A percentile compares a stretch with the other conserved stretches of the same genome.
These are phyloP conservation scores for Xylaria acuta DNA, from an alignment of 495 filamentous ascomycete species.

Conservation along the genomic window DNA sequence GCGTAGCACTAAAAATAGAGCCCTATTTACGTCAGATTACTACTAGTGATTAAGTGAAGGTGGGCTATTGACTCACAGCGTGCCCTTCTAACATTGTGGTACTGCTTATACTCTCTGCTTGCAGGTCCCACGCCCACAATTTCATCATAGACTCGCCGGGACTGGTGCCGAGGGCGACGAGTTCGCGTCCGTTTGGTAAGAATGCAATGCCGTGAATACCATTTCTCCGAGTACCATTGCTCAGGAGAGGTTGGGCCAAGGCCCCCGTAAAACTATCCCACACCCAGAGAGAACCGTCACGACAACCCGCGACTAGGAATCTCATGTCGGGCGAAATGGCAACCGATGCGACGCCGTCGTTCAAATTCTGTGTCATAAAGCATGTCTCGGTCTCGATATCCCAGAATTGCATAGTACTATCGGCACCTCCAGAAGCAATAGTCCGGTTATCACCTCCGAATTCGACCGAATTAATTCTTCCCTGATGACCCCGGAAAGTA, in stretches of 20 bases:
- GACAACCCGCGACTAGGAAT: not conserved
- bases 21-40: not conserved
- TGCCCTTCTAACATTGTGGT: not conserved
- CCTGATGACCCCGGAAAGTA: not conserved
- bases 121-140: no score
- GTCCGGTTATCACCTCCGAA: not conserved
- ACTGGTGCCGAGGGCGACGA: not conserved
- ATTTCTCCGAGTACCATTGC: no score
- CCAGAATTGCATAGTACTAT: not conserved
- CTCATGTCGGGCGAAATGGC: not conserved
- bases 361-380: no score
- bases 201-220: not conserved
- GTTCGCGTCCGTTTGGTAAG: no score
- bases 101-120: no score
- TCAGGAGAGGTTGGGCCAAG: no score
- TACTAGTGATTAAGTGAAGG: no score
- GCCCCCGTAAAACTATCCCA: constrained; percentile 1
- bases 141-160: no score
- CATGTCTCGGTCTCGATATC: not conserved
- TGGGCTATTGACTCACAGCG: not conserved
- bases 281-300: not conserved
- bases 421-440: not conserved
- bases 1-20: not conserved
- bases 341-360: no score
- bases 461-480: not conserved